Base-by-base conservation (phyloP, 2,329 filamentous ascomycete species). In the Ceratocystis colombiana region DNA sequence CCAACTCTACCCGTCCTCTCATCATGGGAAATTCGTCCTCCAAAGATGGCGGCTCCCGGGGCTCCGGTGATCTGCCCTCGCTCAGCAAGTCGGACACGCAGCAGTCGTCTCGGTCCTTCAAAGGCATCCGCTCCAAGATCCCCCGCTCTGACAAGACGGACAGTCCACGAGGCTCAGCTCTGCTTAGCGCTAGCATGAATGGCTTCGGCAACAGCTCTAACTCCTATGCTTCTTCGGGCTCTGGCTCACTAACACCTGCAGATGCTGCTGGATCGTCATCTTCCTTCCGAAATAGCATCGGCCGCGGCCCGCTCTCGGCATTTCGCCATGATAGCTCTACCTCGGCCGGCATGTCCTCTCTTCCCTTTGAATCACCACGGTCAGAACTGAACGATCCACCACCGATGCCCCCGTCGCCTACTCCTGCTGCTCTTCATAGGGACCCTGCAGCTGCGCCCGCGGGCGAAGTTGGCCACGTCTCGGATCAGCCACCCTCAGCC, bases 401-500 rank as follows among this genome's bases (percentile, higher is more conserved):
- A 5, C 61, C 61, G 22, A 57, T 65, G 41, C 66, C 66, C 17
- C 66, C 66, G 17, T 65, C 63, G n/a, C 66, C 66, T 17, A 65
- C 64, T 2, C 45, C 64, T 17, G 92, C 91, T n/a, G 87, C 93
- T 22, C 87, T 93, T 65, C 86, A 89, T 70, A 87, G 90, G 72
- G 87, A 92, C 74, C 85, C 96, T 55, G 83, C 83, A 72, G 88
- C 88, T 61, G 92, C 91, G 55, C 89, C 95, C 75, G 85, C 88
- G 64, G 92, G 93, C 66, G 94, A 99, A 75, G 91, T 99, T 53
- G 94, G 96, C 72, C 86, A 92, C 71, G 91, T 99, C 22, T 97
- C 93, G 15, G 94, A 97, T 73, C 87, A 88, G 68, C 93, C 92
- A 33, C 91, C 90, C 1, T 85, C 85, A 10, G 88, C 87, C 44